A percentile compares a stretch with the other conserved stretches of the same genome.
Conservation (phyloP, 1,139 yeast species). For the Yamadazyma atmosphaerica region DNA sequence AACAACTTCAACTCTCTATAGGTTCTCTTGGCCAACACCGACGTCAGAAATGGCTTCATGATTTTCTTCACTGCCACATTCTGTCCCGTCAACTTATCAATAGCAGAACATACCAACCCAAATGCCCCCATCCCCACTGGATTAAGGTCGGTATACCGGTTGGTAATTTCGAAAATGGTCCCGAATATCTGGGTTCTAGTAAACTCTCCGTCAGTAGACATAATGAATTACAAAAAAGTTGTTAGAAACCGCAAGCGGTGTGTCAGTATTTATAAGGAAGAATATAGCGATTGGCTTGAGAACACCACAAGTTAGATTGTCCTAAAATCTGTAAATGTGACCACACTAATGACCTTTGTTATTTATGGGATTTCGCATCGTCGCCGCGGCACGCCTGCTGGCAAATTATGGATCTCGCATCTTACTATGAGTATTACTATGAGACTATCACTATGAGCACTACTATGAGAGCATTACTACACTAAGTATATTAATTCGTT, state of each 20-base stretch:
- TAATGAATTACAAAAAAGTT: slow-evolving; percentile 8
- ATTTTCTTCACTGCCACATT: slow-evolving; percentile 96
- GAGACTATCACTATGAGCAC: no score
- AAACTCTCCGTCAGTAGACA: slow-evolving; percentile 47
- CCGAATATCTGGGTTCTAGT: slow-evolving; percentile 69
- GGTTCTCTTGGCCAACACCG: slow-evolving; percentile 93
- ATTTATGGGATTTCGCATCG: no score
- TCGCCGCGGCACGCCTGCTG: no score
- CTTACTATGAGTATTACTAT: no score
- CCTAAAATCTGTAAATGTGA: not conserved
- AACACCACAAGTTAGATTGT: no score
- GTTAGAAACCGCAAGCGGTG: no score
- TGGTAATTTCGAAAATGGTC: slow-evolving; percentile 91
- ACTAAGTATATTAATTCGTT: no score
- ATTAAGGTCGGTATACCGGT: slow-evolving; percentile 83
- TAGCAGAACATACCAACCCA: slow-evolving; percentile 95
- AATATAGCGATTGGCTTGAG: no score
- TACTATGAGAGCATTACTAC: not conserved
- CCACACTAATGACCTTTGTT: not conserved
- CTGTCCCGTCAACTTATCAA: slow-evolving; percentile 86
- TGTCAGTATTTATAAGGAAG: no score
- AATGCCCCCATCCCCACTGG: slow-evolving; percentile 99
- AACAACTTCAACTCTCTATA: slow-evolving; percentile 91
- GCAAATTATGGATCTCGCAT: no score
- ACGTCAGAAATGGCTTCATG: slow-evolving; percentile 95